Percentiles rank a stretch among this genome's conserved stretches.
phyloP scores from a whole-genome alignment of 768 basidiomycete genomes.

The Gloeophyllum trabeum region DNA sequence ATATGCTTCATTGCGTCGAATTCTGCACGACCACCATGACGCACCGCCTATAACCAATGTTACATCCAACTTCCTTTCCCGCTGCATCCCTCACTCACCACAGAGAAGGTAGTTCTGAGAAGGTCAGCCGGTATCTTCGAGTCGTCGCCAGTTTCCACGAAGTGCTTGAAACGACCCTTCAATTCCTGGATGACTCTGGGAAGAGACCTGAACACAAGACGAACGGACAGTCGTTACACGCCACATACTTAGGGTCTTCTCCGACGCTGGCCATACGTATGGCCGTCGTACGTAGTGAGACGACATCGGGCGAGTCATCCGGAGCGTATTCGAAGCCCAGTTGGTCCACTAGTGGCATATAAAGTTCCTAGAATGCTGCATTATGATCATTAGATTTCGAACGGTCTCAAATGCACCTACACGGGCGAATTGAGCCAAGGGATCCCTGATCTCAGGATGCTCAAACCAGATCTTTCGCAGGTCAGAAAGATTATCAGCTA shows the following conservation, averaged over 20 bases:
- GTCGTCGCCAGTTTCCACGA: constrained; percentile 62
- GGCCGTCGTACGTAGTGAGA: constrained; percentile 65
- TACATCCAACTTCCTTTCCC: constrained; percentile 3
- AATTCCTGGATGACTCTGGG: constrained; percentile 68
- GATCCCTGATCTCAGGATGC: constrained; percentile 37
- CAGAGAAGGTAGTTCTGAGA: constrained; percentile 38
- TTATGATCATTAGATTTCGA: background rate
- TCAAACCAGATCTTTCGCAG: constrained; percentile 80
- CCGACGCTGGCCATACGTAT: constrained; percentile 40
- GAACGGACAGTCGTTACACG: too few species aligned
- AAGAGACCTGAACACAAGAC: too few species aligned
- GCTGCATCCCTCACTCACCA: constrained; percentile 25
- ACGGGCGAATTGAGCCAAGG: constrained; percentile 48
- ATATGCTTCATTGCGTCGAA: constrained; percentile 63
- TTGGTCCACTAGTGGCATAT: constrained; percentile 64
- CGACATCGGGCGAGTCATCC: constrained; percentile 54
- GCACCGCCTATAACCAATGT: constrained; percentile 44
- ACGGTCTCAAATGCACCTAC: constrained; percentile 19
- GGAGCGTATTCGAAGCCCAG: constrained; percentile 69
- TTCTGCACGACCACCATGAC: constrained; percentile 62
- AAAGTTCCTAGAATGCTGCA: constrained; percentile 33
- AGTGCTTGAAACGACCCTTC: constrained; percentile 56
- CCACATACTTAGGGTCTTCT: too few species aligned
- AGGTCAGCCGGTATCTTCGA: constrained; percentile 76
- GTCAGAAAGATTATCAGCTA: constrained; percentile 40